Evolutionary conservation across 208 protist genomes (phyloP), one percentile per base, ranked within the genome.

Genomic region (Angomonas ambiguus): DNA sequence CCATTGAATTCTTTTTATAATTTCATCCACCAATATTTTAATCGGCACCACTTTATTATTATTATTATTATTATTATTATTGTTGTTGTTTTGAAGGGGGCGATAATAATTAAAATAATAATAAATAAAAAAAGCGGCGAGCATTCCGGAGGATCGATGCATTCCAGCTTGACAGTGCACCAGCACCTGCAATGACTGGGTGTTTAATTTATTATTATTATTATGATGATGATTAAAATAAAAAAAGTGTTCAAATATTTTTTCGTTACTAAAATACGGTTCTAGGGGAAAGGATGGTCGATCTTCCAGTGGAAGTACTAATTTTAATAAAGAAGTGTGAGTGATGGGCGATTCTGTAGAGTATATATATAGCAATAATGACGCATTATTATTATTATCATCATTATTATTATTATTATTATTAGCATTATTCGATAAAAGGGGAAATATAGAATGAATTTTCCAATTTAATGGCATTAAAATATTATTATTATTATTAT

Each of bases 141-240:
- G 68, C 24, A 93, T 78, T 13, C 79, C 83, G 61, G 78, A 85
- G 0, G 84, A 91, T n/a, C 87, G 83, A 51, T 93, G 87, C 83
- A 90, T 93, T 27, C 87, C 87, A n/a, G 87, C 87, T 28, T 78
- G 87, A 72, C 87, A 93, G 71, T 93, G 87, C 34, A 93, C 67
- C 10, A 93, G 64, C 51, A 51, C 49, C 16, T 56, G n/a, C n/a
- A n/a, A n/a, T n/a, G n/a, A n/a, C n/a, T n/a, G n/a, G n/a, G n/a
- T n/a, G n/a, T n/a, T n/a, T n/a, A n/a, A n/a, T n/a, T n/a, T 56
- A 56, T 56, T 5, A 56, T 56, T 5, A 56, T 56, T 5, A 56
- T 56, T 5, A 18, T 30, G 8, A 22, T 56, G 13, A 22, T 56
- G 16, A 56, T 56, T 56, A 5, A 8, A 27, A 28, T 20, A 8